Base-by-base conservation (phyloP, 2,329 filamentous ascomycete species). In the Xylaria sp. region DNA sequence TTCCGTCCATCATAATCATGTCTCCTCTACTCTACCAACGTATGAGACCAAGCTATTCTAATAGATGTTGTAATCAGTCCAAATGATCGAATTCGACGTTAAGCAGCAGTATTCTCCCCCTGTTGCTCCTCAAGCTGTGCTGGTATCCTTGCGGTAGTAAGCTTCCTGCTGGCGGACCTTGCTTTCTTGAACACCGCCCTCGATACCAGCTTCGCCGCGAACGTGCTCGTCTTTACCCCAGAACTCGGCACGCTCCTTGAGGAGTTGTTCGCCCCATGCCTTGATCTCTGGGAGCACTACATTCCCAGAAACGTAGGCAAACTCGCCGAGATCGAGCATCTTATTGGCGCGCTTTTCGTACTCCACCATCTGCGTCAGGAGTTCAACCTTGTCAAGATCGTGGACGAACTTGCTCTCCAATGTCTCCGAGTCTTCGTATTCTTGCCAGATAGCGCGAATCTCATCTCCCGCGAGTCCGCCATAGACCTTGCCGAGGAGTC, bases 331-430 rank as follows among this genome's bases (percentile, higher is more conserved):
- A 73, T 97, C 91, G 46, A 91, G 74, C 64, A 78, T 76, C 34
- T 84, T 84, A 58, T 86, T 76, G 54, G 84, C 80, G 10, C 81
- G 77, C 68, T 89, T 87, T 82, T 99, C 94, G 71, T 99, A 99
- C 75, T 99, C 94, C 35, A 96, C 79, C 90, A 97, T 97, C 78
- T 99, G 94, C 70, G 96, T 78, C 62, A 99, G 76, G 65, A 99
- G 79, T 78, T 99, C 94, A 74, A 99, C 86, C 85, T 97, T 97
- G 76, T 99, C 94, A 60, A 99, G 85, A 73, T 99, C 94, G 73
- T 99, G 94, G 49, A 99, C 94, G 65, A 93, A 97, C 62, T 87
- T 81, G 67, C 89, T 90, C 72, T 99, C 93, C 11, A 87, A 77
- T 7, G 94, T 97, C 76, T 87, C 70, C 16, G 86, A 87, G 68